Evolutionary conservation across 805 yeast species (phyloP).

Genomic region (Scheffersomyces ergatensis): DNA sequence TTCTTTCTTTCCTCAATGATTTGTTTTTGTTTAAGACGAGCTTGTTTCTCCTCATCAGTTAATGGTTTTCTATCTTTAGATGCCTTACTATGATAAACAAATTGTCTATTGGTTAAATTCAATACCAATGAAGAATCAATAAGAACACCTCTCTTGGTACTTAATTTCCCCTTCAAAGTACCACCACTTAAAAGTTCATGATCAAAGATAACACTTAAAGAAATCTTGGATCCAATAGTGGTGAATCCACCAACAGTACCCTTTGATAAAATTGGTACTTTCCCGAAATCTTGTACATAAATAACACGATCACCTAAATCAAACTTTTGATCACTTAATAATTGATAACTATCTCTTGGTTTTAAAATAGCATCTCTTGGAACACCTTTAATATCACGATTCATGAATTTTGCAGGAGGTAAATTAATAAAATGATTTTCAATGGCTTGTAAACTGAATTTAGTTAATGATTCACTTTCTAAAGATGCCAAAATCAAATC

Average conservation of each 20-base stretch:
- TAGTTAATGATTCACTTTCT: constrained; percentile 76
- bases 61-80: constrained; percentile 40
- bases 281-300: constrained; percentile 82
- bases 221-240: constrained; percentile 57
- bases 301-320: constrained; percentile 87
- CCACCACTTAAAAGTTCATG: constrained; percentile 79
- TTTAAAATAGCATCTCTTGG: constrained; percentile 81
- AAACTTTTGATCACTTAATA: constrained; percentile 73
- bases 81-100: constrained; percentile 71
- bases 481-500: constrained; percentile 63
- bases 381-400: constrained; percentile 69
- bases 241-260: constrained; percentile 82
- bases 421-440: constrained; percentile 56
- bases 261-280: constrained; percentile 79
- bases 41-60: constrained; percentile 16
- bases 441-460: constrained; percentile 59
- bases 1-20: constrained; percentile 6
- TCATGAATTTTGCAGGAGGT: constrained; percentile 41
- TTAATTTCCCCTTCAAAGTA: constrained; percentile 72
- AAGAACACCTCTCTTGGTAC: constrained; percentile 77
- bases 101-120: constrained; percentile 72
- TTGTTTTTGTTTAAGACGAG: constrained; percentile 8
- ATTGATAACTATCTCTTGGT: constrained; percentile 68
- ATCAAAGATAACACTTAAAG: constrained; percentile 82
- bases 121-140: constrained; percentile 79